phyloP scores from a whole-genome alignment of 1,284 basidiomycete species.

The Entoloma clypeatum region DNA sequence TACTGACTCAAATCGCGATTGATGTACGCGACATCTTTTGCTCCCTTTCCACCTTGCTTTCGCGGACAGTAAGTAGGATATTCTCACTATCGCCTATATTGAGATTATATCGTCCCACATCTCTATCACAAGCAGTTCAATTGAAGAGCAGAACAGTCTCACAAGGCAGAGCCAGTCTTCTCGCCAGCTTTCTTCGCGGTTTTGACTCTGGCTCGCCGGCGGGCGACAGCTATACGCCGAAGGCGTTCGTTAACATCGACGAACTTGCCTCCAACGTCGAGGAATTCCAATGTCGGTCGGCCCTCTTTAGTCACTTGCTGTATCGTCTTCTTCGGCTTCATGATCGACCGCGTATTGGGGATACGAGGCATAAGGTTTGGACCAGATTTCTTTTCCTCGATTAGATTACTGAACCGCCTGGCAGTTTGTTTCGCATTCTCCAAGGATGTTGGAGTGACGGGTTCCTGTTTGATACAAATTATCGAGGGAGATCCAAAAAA shows the following conservation, averaged over 20 bases:
- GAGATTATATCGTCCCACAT: no score
- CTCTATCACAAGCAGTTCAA: no score
- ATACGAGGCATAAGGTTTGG: conserved; percentile 35
- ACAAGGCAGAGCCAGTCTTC: no score
- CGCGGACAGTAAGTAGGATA: no score
- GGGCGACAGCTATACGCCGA: conserved; percentile 45
- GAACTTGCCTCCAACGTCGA: conserved; percentile 68
- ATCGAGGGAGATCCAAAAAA: background rate
- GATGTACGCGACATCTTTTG: no score
- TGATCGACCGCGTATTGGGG: conserved; percentile 31
- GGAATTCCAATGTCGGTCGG: conserved; percentile 54
- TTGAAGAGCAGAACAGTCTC: no score
- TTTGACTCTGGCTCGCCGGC: conserved; percentile 39
- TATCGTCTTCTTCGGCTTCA: conserved; percentile 34
- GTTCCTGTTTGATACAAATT: conserved; percentile 39
- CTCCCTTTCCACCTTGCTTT: no score
- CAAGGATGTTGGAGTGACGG: conserved; percentile 50
- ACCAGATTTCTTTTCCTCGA: conserved; percentile 36
- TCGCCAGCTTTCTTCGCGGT: conserved; percentile 21
- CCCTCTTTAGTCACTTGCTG: conserved; percentile 35
- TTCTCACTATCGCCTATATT: no score
- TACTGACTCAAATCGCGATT: no score
- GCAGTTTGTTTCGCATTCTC: conserved; percentile 40
- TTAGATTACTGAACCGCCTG: conserved; percentile 28
- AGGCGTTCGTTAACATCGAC: conserved; percentile 51